Conservation (phyloP, 2,329 filamentous ascomycete genomes). For the Sporothrix luriei region DNA sequence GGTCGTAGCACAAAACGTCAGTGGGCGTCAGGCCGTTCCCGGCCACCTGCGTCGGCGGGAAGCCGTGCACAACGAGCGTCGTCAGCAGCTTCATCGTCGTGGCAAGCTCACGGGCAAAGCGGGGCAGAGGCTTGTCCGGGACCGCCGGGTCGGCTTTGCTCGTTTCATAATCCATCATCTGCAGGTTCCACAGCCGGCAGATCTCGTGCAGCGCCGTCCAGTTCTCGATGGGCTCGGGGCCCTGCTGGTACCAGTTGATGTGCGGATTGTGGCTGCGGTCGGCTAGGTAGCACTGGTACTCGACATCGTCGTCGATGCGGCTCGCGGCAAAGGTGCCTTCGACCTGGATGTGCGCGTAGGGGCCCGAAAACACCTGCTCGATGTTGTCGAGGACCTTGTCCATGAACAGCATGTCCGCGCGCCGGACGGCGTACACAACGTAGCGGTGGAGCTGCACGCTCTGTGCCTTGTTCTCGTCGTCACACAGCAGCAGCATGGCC, state of each 20-base stretch:
- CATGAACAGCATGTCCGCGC: background rate
- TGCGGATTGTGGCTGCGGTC: background rate
- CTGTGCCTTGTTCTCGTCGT: background rate
- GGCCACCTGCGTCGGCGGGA: background rate
- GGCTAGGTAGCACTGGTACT: background rate
- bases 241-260: background rate
- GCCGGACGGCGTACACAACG: slow-evolving; percentile 3
- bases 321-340: background rate
- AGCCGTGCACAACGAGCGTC: background rate
- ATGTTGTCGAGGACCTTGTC: slow-evolving; percentile 7
- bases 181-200: slow-evolving; percentile 26
- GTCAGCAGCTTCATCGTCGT: slow-evolving; percentile 4
- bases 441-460: background rate
- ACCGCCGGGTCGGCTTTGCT: background rate
- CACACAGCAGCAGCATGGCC: background rate
- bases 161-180: background rate
- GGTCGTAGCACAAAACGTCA: background rate
- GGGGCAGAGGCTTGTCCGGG: background rate
- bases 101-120: background rate
- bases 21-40: background rate
- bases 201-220: slow-evolving; percentile 28
- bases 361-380: background rate
- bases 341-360: background rate
- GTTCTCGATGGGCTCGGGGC: background rate
- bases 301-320: background rate